Evolutionary conservation across 106 monocot genomes (phyloP), one percentile per base, ranked within the genome.

Genomic region (Alisma plantagoaquatica): DNA sequence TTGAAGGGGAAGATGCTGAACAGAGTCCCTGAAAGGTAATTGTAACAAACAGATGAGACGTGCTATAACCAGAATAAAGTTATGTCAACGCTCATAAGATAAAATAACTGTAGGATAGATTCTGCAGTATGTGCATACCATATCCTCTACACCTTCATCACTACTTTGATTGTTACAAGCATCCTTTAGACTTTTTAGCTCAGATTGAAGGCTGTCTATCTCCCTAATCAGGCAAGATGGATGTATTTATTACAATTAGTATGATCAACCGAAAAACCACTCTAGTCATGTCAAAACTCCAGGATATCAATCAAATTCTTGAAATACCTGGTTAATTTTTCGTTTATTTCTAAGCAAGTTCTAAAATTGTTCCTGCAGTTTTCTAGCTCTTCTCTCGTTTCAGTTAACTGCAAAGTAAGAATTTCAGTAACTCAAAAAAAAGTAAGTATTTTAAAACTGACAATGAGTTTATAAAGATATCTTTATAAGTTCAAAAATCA

Each of bases 351-450:
- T 52, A 81, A 43, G 59, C 73, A 81, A 64, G 69, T 64, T 47
- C 81, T 77, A 0, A 96, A 68, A 22, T 81, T 67, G 46, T 64
- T 70, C 45, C 64, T 87, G 69, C 83, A 96, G 26, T 75, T 72
- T 41, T 84, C 78, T 58, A 96, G 65, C 65, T 96, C 94, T 50
- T 71, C 50, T n/a, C 24, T 46, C n/a, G 88, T 75, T 54, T 53
- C 70, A 44, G 68, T 72, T 49, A 88, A 68, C 87, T 94, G 57
- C 47, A n/a, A n/a, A n/a, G n/a, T n/a, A n/a, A n/a, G n/a, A n/a
- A n/a, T n/a, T n/a, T n/a, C n/a, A n/a, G n/a, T n/a, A n/a, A n/a
- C n/a, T n/a, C n/a, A n/a, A n/a, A n/a, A n/a, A n/a, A n/a, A n/a
- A n/a, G n/a, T n/a, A n/a, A n/a, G n/a, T n/a, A n/a, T n/a, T n/a